Evolutionary conservation across 345 rosid genomes (phyloP), one percentile per base, ranked within the genome.

Genomic region (Citrus unshiu): DNA sequence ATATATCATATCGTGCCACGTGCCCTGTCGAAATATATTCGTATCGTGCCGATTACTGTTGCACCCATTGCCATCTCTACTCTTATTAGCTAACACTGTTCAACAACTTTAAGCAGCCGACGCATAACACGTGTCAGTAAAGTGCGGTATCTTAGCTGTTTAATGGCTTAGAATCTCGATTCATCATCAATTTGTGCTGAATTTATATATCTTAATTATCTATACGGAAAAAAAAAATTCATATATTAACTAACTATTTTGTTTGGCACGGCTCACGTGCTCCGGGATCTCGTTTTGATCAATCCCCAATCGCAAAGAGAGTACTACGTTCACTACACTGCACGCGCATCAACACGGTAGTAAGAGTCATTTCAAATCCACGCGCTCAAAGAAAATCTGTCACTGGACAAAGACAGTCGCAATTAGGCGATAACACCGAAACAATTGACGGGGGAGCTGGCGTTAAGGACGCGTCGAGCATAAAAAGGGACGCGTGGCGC

Each of bases 391-490:
- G 72, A 54, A 76, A 76, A 76, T 49, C 61, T n/a, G 58, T 76
- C 24, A 34, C 34, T 22, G 18, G 70, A 65, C 6, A 66, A 49
- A 54, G 35, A 66, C 78, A 49, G 16, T 22, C 34, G 78, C 49
- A 22, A 66, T 25, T 54, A 34, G 72, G 19, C 66, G 72, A 65
- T 54, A 56, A 34, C 56, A 67, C 65, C 73, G 72, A 76, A 76
- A 76, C 25, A 70, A n/a, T 65, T 56, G 79, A 66, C 54, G 18
- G 2, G 67, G 35, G 37, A 22, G 30, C 64, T 49, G 18, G 9
- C 34, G 9, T 66, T 24, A 5, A 76, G 40, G 58, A 77, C 81
- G 81, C 86, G 83, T 83, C 79, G 32, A 70, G 51, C 39, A 9
- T n/a, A 69, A 59, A 59, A 35, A 13, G 3, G 39, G 63, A 80